A percentile compares a stretch with the other conserved stretches of the same genome.
Evolutionary conservation across 1,284 basidiomycete genomes (phyloP).

Genomic region (Irpex sp.): DNA sequence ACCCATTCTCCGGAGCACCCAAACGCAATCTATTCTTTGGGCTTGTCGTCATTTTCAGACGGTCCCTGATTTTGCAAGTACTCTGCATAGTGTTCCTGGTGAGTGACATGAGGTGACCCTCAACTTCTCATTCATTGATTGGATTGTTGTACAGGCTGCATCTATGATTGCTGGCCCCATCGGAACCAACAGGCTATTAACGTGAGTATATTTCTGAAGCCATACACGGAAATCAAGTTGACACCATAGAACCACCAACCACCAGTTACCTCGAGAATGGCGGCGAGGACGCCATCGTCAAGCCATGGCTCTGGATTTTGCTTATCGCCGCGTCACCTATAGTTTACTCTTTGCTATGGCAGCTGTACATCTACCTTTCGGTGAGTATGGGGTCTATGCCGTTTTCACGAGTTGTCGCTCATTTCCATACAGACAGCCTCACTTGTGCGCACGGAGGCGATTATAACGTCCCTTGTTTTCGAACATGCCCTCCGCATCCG

Average conservation of each 20-base stretch:
- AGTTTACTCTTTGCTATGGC: conserved; percentile 28
- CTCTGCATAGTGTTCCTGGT: conserved; percentile 14
- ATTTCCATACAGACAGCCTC: conserved; percentile 32
- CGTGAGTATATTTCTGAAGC: not conserved
- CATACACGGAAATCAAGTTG: not conserved
- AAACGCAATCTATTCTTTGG: conserved; percentile 8
- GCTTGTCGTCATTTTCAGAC: conserved; percentile 13
- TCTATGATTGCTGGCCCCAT: conserved; percentile 28
- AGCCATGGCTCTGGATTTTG: conserved; percentile 57
- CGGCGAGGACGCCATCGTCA: conserved; percentile 30
- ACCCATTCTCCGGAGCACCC: conserved; percentile 23
- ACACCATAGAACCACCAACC: not conserved
- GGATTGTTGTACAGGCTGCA: not conserved
- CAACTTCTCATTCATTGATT: not conserved
- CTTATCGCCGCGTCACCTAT: conserved; percentile 56
- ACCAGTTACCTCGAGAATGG: conserved; percentile 38
- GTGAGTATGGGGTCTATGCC: conserved; percentile 10
- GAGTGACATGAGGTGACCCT: not conserved
- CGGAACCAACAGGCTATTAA: conserved; percentile 24
- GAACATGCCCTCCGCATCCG: conserved; percentile 67
- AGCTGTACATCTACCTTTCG: conserved; percentile 31
- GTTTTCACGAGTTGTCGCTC: not conserved
- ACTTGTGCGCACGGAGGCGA: conserved; percentile 52
- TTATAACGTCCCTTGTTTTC: conserved; percentile 68
- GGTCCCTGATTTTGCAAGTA: conserved; percentile 14